These are phyloP conservation scores for Protoeuglena noctilucae DNA, from an alignment of 139 green algal genomes.

Conservation along the genomic window DNA sequence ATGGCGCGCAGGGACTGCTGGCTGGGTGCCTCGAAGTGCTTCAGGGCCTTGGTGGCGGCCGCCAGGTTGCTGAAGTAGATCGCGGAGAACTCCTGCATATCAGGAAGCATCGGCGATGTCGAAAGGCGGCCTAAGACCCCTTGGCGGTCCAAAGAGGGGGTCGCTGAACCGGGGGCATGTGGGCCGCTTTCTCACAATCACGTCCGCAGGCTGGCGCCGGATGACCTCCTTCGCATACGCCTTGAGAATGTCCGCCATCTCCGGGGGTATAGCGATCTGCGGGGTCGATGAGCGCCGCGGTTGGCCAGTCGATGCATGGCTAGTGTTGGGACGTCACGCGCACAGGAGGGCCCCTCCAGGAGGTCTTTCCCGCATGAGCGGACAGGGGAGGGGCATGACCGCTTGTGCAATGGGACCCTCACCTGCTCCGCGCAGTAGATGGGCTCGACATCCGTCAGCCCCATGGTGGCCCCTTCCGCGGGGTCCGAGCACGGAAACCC, in stretches of 20 bases:
- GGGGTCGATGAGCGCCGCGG: too few relatives aligned
- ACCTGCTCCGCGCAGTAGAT: conserved; percentile 14
- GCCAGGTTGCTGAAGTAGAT: conserved; percentile 57
- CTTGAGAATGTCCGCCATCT: conserved; percentile 57
- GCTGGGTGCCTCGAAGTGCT: conserved; percentile 20
- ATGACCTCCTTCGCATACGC: conserved; percentile 69
- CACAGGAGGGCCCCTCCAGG: background rate
- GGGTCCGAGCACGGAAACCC: too few relatives aligned
- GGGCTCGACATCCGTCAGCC: conserved; percentile 9
- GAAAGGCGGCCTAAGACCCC: too few relatives aligned
- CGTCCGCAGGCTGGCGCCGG: conserved; percentile 35
- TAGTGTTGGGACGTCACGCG: background rate
- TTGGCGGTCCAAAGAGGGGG: too few relatives aligned
- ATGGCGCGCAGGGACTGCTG: too few relatives aligned
- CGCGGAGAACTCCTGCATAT: conserved; percentile 46
- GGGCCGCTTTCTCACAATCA: too few relatives aligned
- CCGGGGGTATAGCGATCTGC: conserved; percentile 55
- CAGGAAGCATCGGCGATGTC: too few relatives aligned
- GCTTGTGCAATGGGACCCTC: background rate
- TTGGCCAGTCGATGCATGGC: background rate
- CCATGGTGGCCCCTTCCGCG: too few relatives aligned
- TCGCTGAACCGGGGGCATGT: too few relatives aligned
- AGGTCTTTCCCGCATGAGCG: background rate
- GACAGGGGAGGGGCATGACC: too few relatives aligned
- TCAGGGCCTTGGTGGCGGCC: conserved; percentile 6